These are phyloP conservation scores for Hypoxylon crocopeplum DNA, from an alignment of 495 filamentous ascomycete species.

Conservation along the genomic window DNA sequence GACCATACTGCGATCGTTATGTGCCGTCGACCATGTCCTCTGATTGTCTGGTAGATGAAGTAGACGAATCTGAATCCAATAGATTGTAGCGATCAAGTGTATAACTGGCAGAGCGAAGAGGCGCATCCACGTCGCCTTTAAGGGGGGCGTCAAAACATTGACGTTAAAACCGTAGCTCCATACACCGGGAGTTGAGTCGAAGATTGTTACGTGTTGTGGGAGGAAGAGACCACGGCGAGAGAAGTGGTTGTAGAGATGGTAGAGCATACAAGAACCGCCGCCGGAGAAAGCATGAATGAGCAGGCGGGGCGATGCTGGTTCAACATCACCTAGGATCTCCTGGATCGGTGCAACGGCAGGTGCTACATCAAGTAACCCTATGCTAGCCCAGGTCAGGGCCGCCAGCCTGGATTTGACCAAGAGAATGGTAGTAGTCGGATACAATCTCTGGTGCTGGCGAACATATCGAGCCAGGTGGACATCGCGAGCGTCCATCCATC, in stretches of 20 bases:
- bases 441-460: not conserved
- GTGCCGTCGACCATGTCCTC: conserved; percentile 11
- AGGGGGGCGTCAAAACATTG: conserved; percentile 1
- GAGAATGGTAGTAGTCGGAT: conserved; percentile 2
- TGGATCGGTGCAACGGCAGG: conserved; percentile 9
- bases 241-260: conserved; percentile 14
- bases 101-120: conserved; percentile 6
- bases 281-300: conserved; percentile 13
- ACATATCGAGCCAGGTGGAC: conserved; percentile 9
- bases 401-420: conserved; percentile 13
- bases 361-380: conserved; percentile 9
- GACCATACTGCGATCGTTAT: conserved; percentile 6
- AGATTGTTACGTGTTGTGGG: conserved; percentile 9
- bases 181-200: conserved; percentile 16
- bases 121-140: conserved; percentile 4
- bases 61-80: conserved; percentile 15
- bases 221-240: not conserved
- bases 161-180: conserved; percentile 11
- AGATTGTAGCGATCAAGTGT: conserved; percentile 8
- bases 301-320: not conserved
- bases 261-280: conserved; percentile 9
- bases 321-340: conserved; percentile 9
- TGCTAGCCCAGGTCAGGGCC: conserved; percentile 10
- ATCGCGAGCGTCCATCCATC: conserved; percentile 22
- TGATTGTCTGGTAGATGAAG: conserved; percentile 14